These are phyloP conservation scores for Capniomyces stellatus DNA, from an alignment of 371 early-diverging fungal species.

Conservation along the genomic window DNA sequence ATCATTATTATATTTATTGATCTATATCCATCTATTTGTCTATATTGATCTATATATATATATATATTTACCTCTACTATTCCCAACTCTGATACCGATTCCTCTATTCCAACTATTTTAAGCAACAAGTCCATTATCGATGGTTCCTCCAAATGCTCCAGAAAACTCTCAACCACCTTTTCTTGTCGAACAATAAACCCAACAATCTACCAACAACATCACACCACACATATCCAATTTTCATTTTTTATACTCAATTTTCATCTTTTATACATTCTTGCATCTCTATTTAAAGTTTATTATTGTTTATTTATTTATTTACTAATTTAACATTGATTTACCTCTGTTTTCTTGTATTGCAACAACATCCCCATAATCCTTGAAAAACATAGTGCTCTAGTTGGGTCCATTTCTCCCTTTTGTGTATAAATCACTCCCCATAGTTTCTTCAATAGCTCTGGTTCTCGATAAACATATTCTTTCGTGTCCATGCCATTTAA, in stretches of 20 bases:
- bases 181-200: conserved; percentile 45
- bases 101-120: conserved; percentile 79
- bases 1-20: too few relatives aligned
- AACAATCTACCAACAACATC: too few relatives aligned
- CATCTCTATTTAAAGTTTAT: too few relatives aligned
- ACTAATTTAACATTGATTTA: too few relatives aligned
- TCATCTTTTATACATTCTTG: too few relatives aligned
- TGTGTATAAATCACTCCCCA: conserved; percentile 60
- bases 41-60: too few relatives aligned
- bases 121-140: conserved; percentile 79
- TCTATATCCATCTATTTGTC: too few relatives aligned
- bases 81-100: conserved; percentile 53
- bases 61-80: conserved; percentile 7
- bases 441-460: conserved; percentile 44
- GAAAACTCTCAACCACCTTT: conserved; percentile 33
- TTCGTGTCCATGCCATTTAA: too few relatives aligned
- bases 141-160: conserved; percentile 64
- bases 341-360: conserved; percentile 62
- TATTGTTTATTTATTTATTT: too few relatives aligned
- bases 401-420: conserved; percentile 46
- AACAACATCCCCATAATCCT: conserved; percentile 71
- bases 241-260: too few relatives aligned
- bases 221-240: too few relatives aligned
- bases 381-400: conserved; percentile 70
- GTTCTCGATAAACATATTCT: conserved; percentile 5